Conservation (phyloP, 2,329 filamentous ascomycete genomes). For the Corynespora cassiicola region DNA sequence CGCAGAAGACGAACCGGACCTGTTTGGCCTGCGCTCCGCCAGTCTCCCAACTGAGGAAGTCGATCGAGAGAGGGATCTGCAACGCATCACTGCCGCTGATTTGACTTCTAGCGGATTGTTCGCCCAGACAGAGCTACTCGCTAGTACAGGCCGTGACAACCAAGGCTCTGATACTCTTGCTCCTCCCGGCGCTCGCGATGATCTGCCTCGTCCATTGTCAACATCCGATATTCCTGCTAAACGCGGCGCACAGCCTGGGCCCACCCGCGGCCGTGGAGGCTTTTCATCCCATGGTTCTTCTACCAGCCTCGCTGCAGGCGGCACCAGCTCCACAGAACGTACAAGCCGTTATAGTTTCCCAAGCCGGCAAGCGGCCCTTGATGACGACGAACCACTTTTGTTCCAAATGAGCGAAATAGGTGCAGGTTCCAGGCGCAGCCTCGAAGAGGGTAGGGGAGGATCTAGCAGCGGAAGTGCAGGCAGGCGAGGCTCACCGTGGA, state of each 20-base stretch:
- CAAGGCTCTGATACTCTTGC: constrained; percentile 13
- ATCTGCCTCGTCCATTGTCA: constrained; percentile 28
- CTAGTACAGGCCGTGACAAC: constrained; percentile 32
- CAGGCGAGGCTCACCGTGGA: constrained; percentile 34
- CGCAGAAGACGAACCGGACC: constrained; percentile 68
- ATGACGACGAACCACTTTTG: constrained; percentile 73
- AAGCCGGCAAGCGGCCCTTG: constrained; percentile 47
- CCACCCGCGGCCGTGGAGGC: constrained; percentile 35
- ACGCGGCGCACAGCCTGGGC: constrained; percentile 29
- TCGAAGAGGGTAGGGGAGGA: constrained; percentile 44
- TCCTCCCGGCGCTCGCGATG: constrained; percentile 34
- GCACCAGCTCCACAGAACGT: constrained; percentile 41
- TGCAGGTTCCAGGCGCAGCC: constrained; percentile 41
- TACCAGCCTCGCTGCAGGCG: constrained; percentile 36
- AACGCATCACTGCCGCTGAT: constrained; percentile 50
- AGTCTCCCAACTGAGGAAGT: constrained; percentile 67
- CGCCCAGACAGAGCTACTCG: constrained; percentile 47
- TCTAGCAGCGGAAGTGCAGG: constrained; percentile 31
- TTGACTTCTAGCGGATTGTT: constrained; percentile 71
- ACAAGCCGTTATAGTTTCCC: constrained; percentile 53
- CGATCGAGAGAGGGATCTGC: constrained; percentile 54
- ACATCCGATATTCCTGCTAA: constrained; percentile 37
- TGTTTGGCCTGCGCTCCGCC: constrained; percentile 69
- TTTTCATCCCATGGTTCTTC: constrained; percentile 41
- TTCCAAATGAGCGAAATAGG: constrained; percentile 78